Base-by-base conservation (phyloP, 2,329 filamentous ascomycete genomes). In the Metarhizium rileyi region DNA sequence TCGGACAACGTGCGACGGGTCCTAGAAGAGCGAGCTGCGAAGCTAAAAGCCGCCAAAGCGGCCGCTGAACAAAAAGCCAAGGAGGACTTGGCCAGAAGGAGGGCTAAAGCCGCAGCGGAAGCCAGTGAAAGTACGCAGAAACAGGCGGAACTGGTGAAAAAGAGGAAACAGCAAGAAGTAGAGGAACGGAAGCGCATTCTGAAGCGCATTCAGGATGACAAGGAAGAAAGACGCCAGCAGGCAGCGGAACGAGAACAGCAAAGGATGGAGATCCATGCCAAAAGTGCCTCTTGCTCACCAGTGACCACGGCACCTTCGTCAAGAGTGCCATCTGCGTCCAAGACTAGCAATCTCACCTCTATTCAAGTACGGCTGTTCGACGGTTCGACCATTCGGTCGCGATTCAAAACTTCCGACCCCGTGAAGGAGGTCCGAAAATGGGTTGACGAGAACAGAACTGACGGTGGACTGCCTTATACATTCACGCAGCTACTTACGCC, bases 401-500 rank as follows among this genome's bases (percentile, higher is more conserved):
- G 78, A 18, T 95, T 96, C 64, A 71, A 80, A 10, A 79, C 81
- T 22, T 70, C 70, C 2, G 73, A 78, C 6, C 86, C 77, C 0
- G 73, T 96, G 3, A 70, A 65, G 6, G 78, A 87, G 41, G 83
- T 97, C 1, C 78, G 91, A 7, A 68, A 73, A 6, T 96, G 89
- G 87, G 77, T 97, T 7, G 86, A 91, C 49, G 70, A 76, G 50
- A 72, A 78, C 33, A 73, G 80, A 53, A 70, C 65, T 10, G 77
- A 79, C 41, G 77, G 75, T 20, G 71, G 75, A 27, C 64, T 73
- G 12, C 87, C 89, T 0, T 97, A 90, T 65, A 85, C 77, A 12
- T 90, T 97, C 69, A 89, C 90, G 61, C 81, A 94, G 44, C 83
- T 96, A 33, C 74, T 94, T 2, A 83, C 86, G 0, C 90, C 90